phyloP scores from a whole-genome alignment of 1,284 basidiomycete genomes.

The Ganoderma multipileum region DNA sequence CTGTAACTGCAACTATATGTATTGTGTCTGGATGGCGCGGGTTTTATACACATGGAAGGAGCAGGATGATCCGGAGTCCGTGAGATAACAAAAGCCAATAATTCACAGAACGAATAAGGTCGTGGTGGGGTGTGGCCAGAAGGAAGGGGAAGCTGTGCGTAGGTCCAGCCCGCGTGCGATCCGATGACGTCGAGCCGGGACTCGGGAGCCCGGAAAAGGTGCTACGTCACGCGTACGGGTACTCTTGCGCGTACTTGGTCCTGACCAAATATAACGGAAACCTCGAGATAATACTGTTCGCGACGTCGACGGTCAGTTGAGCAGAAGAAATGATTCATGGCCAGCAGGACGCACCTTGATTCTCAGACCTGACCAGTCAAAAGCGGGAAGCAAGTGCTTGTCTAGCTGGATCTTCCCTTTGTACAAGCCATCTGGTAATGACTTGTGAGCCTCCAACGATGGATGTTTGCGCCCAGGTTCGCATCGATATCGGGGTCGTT shows the following conservation, averaged over 20 bases:
- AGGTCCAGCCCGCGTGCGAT: background rate
- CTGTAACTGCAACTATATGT: slow-evolving; percentile 10
- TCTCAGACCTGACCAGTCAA: slow-evolving; percentile 69
- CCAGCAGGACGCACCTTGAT: slow-evolving; percentile 58
- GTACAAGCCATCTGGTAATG: slow-evolving; percentile 70
- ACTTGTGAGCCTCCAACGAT: slow-evolving; percentile 50
- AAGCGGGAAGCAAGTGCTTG: slow-evolving; percentile 65
- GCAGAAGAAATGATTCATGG: slow-evolving; percentile 4
- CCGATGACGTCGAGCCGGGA: background rate
- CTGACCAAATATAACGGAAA: slow-evolving; percentile 67
- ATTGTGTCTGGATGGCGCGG: background rate
- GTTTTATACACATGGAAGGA: slow-evolving; percentile 17
- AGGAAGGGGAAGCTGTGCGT: slow-evolving; percentile 10
- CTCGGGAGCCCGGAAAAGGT: too few relatives aligned
- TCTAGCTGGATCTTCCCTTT: slow-evolving; percentile 62
- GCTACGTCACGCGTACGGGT: slow-evolving; percentile 60
- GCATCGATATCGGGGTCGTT: slow-evolving; percentile 58
- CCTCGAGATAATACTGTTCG: slow-evolving; percentile 71
- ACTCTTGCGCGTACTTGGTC: slow-evolving; percentile 66
- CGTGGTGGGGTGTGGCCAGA: background rate
- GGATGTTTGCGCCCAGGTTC: slow-evolving; percentile 48
- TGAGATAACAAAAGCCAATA: slow-evolving; percentile 6
- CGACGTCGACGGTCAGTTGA: background rate
- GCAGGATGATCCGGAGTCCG: background rate
- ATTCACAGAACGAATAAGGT: background rate